Conservation (phyloP, 306 rosid genomes). For the Begonia peltatifolia region DNA sequence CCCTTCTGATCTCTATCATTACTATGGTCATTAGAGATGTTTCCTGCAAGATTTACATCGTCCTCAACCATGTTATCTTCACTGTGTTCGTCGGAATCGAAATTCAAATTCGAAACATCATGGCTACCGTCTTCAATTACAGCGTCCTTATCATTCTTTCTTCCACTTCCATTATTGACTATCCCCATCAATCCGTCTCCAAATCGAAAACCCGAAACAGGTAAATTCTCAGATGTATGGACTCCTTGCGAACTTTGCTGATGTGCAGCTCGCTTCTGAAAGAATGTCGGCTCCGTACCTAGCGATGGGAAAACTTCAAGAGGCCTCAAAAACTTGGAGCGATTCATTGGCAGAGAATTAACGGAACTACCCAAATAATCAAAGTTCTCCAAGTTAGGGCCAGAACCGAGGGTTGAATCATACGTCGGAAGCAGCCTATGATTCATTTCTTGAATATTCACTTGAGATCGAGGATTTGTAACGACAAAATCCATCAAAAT, state of each 20-base stretch:
- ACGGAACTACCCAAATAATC: slow-evolving; percentile 29
- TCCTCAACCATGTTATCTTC: slow-evolving; percentile 34
- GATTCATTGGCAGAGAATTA: slow-evolving; percentile 27
- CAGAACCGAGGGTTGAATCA: slow-evolving; percentile 12
- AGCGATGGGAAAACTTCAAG: slow-evolving; percentile 27
- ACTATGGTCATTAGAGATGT: slow-evolving; percentile 34
- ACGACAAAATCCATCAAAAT: slow-evolving; percentile 28
- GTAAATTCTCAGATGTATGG: slow-evolving; percentile 25
- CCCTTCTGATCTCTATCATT: slow-evolving; percentile 60
- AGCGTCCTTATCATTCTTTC: slow-evolving; percentile 28
- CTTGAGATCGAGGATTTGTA: slow-evolving; percentile 18
- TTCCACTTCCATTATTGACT: slow-evolving; percentile 32
- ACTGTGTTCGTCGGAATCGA: slow-evolving; percentile 61
- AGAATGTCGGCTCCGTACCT: slow-evolving; percentile 65
- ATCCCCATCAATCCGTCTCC: slow-evolving; percentile 10
- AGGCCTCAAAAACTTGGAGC: slow-evolving; percentile 36
- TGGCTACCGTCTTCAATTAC: slow-evolving; percentile 45
- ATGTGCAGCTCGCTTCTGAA: slow-evolving; percentile 58
- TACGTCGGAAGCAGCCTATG: slow-evolving; percentile 19
- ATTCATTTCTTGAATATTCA: slow-evolving; percentile 23
- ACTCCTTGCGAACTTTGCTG: slow-evolving; percentile 16
- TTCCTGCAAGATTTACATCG: slow-evolving; percentile 27
- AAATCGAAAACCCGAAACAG: slow-evolving; percentile 21
- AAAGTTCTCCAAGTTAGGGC: slow-evolving; percentile 17
- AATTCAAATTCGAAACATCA: slow-evolving; percentile 54